Evolutionary conservation across 2,329 filamentous ascomycete species (phyloP).

Genomic region (Onygena corvina): DNA sequence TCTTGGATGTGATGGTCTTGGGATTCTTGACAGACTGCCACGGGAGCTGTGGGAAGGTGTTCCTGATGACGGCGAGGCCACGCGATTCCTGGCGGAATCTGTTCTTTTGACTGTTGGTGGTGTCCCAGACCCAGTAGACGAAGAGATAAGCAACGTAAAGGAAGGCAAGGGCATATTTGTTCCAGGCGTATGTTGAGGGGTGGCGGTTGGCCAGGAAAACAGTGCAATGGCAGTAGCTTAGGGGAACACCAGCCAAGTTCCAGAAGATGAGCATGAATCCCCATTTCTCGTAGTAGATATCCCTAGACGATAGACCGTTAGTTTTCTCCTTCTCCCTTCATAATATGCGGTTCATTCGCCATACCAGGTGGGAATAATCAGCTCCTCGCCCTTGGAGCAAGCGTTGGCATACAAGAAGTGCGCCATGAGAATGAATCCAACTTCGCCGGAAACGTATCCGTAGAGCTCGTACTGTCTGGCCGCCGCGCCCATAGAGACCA

Average conservation of each 20-base stretch:
- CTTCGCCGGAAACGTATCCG: constrained; percentile 76
- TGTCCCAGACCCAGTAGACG: constrained; percentile 87
- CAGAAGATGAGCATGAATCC: constrained; percentile 98
- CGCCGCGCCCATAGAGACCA: constrained; percentile 62
- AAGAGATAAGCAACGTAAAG: constrained; percentile 64
- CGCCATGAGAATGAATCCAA: constrained; percentile 72
- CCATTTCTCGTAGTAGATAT: constrained; percentile 96
- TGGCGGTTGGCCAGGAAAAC: constrained; percentile 78
- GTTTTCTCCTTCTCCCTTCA: background rate
- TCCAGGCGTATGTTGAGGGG: constrained; percentile 65
- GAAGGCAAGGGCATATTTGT: constrained; percentile 51
- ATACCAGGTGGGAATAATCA: constrained; percentile 74
- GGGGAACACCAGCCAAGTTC: constrained; percentile 83
- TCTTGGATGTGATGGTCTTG: constrained; percentile 58
- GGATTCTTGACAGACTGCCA: constrained; percentile 77
- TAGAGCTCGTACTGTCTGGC: constrained; percentile 73
- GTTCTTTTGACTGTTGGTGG: constrained; percentile 87
- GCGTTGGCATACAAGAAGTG: constrained; percentile 89
- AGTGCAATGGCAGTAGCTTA: constrained; percentile 88
- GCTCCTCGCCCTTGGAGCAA: constrained; percentile 82
- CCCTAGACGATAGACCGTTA: constrained; percentile 38
- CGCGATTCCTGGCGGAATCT: constrained; percentile 71
- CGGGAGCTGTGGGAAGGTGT: constrained; percentile 79
- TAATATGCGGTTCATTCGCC: constrained; percentile 13
- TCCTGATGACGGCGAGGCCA: constrained; percentile 49